These are phyloP conservation scores for Spiraea crenata DNA, from an alignment of 331 rosid genomes.

Conservation along the genomic window DNA sequence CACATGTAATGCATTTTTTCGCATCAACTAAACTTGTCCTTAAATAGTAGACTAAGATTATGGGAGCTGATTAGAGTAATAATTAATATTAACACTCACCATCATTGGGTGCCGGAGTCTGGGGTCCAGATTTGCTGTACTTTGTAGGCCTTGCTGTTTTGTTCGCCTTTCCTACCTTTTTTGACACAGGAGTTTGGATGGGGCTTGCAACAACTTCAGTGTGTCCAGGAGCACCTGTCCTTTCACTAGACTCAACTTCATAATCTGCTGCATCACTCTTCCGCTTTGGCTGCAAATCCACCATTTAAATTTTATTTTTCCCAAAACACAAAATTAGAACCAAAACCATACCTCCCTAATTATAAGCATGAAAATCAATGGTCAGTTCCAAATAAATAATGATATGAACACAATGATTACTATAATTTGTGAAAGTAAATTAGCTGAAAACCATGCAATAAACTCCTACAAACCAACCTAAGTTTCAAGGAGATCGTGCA, in stretches of 20 bases:
- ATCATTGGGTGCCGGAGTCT: conserved; percentile 64
- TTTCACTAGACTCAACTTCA: conserved; percentile 69
- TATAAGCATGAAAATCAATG: conserved; percentile 9
- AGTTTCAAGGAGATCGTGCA: not conserved
- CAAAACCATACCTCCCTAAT: conserved; percentile 20
- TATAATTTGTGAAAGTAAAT: not conserved
- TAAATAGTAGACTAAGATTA: not conserved
- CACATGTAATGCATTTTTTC: not conserved
- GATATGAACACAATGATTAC: not conserved
- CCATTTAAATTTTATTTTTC: conserved; percentile 16
- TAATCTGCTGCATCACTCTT: conserved; percentile 54
- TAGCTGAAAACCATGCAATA: not conserved
- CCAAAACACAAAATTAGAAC: conserved; percentile 21
- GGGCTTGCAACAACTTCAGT: conserved; percentile 49
- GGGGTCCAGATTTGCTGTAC: conserved; percentile 70
- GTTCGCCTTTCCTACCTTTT: conserved; percentile 65
- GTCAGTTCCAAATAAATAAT: not conserved
- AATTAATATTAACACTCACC: conserved; percentile 48
- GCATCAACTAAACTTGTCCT: not conserved
- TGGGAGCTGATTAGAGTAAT: conserved; percentile 21
- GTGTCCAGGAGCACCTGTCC: conserved; percentile 46
- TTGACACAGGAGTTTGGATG: conserved; percentile 69
- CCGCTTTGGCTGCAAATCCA: conserved; percentile 64
- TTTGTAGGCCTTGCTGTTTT: conserved; percentile 73
- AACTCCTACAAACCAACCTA: not conserved